Base-by-base conservation (phyloP, 2,329 filamentous ascomycete species). In the Emmonsiellopsis sp. region DNA sequence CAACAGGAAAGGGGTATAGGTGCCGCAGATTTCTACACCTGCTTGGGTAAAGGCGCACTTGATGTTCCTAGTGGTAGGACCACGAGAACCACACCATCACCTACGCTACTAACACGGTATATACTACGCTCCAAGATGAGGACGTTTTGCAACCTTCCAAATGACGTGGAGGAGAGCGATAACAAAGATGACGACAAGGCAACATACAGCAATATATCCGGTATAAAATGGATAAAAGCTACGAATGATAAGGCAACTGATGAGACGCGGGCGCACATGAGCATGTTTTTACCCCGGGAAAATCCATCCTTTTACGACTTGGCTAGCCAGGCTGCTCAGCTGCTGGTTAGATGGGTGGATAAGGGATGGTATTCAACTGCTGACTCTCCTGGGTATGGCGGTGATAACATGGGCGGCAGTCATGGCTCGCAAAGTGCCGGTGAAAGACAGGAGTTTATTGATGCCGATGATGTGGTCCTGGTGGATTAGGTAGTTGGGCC, bases 101-200 rank as follows among this genome's bases (percentile, higher is more conserved):
- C 34, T 45, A 62, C 64, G 6, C 65, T 65, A 0, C 65, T 71
- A 48, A 69, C 62, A 52, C 58, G 67, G 56, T 64, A 65, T 56
- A 67, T 74, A 53, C 61, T 73, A 63, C 61, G 72, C 58, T 62
- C 72, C 50, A 81, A 79, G 50, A 78, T 91, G 57, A 79, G 93
- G 61, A 97, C 92, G 0, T 98, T 97, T 67, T 95, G 91, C 72
- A 88, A 89, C 55, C 68, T 95, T 52, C 89, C 90, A 1, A 77
- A 78, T 59, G 79, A 76, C 53, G 72, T 73, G 57, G 70, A 53
- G 56, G 61, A 57, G 26, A 54, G 57, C 51, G 57, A 51, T 13
- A 58, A 58, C 31, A 64, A 69, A 38, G 61, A 60, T 35, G 59
- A 64, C 35, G 55, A 65, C 50, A 63, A 61, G 26, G 52, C 56